Conservation (phyloP, 2,329 filamentous ascomycete genomes). For the Coniella vitis region DNA sequence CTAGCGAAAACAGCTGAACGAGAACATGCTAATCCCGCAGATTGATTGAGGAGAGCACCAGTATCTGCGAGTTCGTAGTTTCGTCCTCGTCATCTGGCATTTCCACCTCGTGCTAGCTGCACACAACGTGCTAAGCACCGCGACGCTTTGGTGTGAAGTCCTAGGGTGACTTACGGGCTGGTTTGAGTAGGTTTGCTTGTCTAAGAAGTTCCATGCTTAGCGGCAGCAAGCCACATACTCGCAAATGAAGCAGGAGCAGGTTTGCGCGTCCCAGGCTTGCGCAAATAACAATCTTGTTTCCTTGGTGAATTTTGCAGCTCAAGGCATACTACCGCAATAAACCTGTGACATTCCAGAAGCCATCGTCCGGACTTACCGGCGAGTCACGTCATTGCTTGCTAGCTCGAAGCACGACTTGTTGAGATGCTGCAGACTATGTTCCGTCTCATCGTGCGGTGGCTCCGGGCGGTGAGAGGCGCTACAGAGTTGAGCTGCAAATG, state of each 20-base stretch:
- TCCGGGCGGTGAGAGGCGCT: too few species aligned
- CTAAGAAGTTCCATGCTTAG: background rate
- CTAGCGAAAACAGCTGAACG: too few species aligned
- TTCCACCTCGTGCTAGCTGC: background rate
- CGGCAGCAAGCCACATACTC: background rate
- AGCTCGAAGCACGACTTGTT: background rate
- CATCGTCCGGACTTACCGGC: background rate
- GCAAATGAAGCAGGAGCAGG: background rate
- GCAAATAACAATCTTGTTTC: background rate
- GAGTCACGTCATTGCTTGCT: background rate
- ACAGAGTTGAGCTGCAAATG: too few species aligned
- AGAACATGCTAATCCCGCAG: background rate
- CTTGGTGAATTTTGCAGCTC: background rate
- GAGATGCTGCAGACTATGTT: too few species aligned
- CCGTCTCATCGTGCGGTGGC: too few species aligned
- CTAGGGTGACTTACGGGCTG: too few species aligned
- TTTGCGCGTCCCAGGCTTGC: background rate
- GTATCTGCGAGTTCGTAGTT: background rate
- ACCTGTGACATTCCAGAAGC: too few species aligned
- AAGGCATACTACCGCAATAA: too few species aligned
- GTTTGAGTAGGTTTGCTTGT: too few species aligned
- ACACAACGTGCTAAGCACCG: too few species aligned
- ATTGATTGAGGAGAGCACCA: background rate
- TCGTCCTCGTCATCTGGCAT: background rate
- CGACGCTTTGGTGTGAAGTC: too few species aligned